Evolutionary conservation across 805 yeast species (phyloP), one percentile per base, ranked within the genome.

Genomic region (Hanseniaspora hatyaiensis): DNA sequence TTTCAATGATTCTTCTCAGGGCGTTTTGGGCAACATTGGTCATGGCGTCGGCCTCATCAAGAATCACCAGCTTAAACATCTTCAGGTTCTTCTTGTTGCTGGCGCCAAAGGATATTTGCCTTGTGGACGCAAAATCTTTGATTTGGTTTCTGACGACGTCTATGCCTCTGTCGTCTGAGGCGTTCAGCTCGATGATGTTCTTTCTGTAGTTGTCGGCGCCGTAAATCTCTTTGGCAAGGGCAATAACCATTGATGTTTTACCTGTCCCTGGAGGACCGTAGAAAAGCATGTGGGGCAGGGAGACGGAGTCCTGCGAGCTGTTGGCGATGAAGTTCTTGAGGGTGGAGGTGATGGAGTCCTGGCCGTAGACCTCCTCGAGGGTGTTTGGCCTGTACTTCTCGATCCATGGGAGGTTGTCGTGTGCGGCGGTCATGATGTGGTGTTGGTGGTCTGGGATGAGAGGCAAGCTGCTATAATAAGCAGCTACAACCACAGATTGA

Each of bases 201-300:
- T 86, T 83, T 56, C 73, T 76, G 61, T 83, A 84, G 52, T 74
- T 71, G 53, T 77, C 75, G 4, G 47, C 43, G 2, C 98, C 99
- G 59, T 82, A 88, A 8, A 88, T 75, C 58, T 87, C 95, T 50
- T 77, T 70, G 1, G 96, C 95, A 50, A 88, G 65, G 1, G 96
- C 96, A 19, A 82, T 73, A 54, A 86, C 81, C 2, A 94, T 85
- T 2, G 94, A 82, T 0, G 95, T 86, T 62, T 86, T 86, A 54
- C 95, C 95, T 0, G 95, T 86, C 18, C 95, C 95, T 15, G 95
- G 95, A 1, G 95, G 95, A 0, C 95, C 96, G 62, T 92, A 92
- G 65, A 92, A 92, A 45, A 92, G 69, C 54, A 92, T 66, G 65
- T 92, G 98, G 2, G 98, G 98, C 31, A 89, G 68, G 55, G 77